phyloP scores from a whole-genome alignment of 2,329 filamentous ascomycete genomes.

The Xylaria hypoxylon region DNA sequence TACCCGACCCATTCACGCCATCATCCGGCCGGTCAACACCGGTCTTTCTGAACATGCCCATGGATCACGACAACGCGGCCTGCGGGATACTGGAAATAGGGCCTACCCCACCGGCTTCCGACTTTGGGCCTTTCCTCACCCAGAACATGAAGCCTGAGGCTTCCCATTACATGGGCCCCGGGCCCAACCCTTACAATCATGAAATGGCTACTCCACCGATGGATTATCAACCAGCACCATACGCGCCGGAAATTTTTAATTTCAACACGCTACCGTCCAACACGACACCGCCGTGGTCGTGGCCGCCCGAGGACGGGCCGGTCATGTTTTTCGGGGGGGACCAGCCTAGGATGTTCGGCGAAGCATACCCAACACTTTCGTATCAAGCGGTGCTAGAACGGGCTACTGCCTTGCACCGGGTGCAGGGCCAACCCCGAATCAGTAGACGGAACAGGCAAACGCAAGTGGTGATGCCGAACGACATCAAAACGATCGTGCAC shows the following conservation, averaged over 20 bases:
- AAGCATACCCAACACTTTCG: background rate
- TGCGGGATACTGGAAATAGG: slow-evolving; percentile 36
- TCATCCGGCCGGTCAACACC: slow-evolving; percentile 52
- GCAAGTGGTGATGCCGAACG: slow-evolving; percentile 48
- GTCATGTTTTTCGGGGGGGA: slow-evolving; percentile 40
- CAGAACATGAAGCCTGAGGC: slow-evolving; percentile 41
- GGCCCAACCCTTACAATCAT: slow-evolving; percentile 40
- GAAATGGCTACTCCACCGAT: slow-evolving; percentile 42
- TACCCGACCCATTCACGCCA: slow-evolving; percentile 50
- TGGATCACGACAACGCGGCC: slow-evolving; percentile 45
- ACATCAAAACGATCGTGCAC: slow-evolving; percentile 47
- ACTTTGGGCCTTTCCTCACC: slow-evolving; percentile 43
- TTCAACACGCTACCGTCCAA: no score
- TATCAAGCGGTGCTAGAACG: slow-evolving; percentile 55
- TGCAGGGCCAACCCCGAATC: slow-evolving; percentile 44
- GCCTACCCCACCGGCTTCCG: slow-evolving; percentile 49
- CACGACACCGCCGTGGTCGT: slow-evolving; percentile 41
- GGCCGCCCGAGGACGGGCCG: slow-evolving; percentile 39
- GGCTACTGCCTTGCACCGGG: slow-evolving; percentile 58
- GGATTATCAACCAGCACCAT: slow-evolving; percentile 22
- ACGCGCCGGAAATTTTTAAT: slow-evolving; percentile 16
- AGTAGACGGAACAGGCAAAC: slow-evolving; percentile 25
- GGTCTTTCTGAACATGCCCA: slow-evolving; percentile 32
- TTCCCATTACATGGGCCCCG: slow-evolving; percentile 38
- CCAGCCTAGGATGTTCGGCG: slow-evolving; percentile 30